phyloP scores from a whole-genome alignment of 2,329 filamentous ascomycete species.

The Hortaea werneckii region DNA sequence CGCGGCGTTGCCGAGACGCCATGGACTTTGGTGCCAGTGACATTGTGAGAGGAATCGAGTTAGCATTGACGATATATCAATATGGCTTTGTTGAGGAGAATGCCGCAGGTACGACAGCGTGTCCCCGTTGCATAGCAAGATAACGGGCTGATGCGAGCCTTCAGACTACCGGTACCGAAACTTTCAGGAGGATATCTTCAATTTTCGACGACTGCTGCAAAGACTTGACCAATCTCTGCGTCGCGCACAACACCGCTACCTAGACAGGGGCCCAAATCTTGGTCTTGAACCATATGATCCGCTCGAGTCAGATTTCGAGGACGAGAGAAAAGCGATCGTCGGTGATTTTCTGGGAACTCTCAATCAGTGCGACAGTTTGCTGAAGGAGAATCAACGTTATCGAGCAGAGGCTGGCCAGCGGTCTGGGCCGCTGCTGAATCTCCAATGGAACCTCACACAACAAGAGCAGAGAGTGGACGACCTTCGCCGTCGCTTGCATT shows the following conservation, averaged over 20 bases:
- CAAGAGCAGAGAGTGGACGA: constrained; percentile 10
- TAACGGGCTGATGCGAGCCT: neutral
- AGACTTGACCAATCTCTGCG: constrained; percentile 8
- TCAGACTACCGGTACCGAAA: constrained; percentile 11
- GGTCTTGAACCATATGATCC: constrained; percentile 6
- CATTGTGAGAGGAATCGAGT: constrained; percentile 8
- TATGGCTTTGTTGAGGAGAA: constrained; percentile 11
- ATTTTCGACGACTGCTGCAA: constrained; percentile 10
- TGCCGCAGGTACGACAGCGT: constrained; percentile 7
- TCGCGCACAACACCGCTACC: constrained; percentile 8
- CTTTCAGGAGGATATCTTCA: constrained; percentile 13
- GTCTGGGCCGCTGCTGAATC: constrained; percentile 11
- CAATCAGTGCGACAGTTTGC: constrained; percentile 12
- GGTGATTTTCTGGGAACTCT: constrained; percentile 14
- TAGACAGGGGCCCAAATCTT: constrained; percentile 2
- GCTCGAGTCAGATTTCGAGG: constrained; percentile 10
- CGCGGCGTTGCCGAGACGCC: too few species aligned
- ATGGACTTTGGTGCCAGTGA: constrained; percentile 7
- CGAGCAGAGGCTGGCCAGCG: constrained; percentile 3
- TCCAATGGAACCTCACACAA: constrained; percentile 8
- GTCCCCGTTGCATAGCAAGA: too few species aligned
- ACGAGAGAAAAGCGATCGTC: constrained; percentile 10
- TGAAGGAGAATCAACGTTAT: constrained; percentile 11
- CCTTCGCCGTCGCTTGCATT: constrained; percentile 12
- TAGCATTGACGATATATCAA: constrained; percentile 12